phyloP scores from a whole-genome alignment of 2,329 filamentous ascomycete genomes.

The Ambrosiella xylebori region DNA sequence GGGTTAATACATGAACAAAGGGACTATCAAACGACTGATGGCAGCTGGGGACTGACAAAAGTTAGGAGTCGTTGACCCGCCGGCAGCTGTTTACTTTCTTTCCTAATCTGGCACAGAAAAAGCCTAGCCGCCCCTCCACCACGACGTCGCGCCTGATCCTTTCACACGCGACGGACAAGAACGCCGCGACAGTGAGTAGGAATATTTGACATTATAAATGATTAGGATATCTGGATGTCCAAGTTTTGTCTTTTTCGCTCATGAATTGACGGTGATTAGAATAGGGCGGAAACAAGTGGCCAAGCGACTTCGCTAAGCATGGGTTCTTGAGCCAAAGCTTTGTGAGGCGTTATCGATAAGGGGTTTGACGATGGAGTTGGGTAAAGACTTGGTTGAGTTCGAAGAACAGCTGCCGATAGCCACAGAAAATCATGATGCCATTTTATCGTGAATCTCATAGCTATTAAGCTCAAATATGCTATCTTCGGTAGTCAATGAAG shows the following conservation, averaged over 20 bases:
- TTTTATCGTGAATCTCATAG: too few relatives aligned
- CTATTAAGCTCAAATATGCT: too few relatives aligned
- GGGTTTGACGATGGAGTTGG: neutral
- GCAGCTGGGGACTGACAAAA: neutral
- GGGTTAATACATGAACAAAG: too few relatives aligned
- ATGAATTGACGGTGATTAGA: neutral
- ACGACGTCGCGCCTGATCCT: too few relatives aligned
- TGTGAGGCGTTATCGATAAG: neutral
- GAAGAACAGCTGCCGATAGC: neutral
- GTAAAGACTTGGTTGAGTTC: neutral
- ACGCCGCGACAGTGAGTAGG: too few relatives aligned
- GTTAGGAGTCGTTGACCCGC: neutral
- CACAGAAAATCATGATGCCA: neutral
- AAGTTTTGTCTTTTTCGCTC: too few relatives aligned
- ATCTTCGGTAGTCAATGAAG: too few relatives aligned
- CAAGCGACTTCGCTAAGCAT: neutral
- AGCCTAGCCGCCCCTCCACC: too few relatives aligned
- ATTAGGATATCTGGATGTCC: too few relatives aligned
- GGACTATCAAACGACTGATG: too few relatives aligned
- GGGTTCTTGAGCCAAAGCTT: neutral
- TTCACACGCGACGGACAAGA: too few relatives aligned
- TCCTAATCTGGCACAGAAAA: neutral
- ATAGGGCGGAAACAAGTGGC: neutral
- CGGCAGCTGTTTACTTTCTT: neutral
- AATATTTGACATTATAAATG: too few relatives aligned